phyloP scores from a whole-genome alignment of 306 rosid genomes.

The Mucuna pruriens region DNA sequence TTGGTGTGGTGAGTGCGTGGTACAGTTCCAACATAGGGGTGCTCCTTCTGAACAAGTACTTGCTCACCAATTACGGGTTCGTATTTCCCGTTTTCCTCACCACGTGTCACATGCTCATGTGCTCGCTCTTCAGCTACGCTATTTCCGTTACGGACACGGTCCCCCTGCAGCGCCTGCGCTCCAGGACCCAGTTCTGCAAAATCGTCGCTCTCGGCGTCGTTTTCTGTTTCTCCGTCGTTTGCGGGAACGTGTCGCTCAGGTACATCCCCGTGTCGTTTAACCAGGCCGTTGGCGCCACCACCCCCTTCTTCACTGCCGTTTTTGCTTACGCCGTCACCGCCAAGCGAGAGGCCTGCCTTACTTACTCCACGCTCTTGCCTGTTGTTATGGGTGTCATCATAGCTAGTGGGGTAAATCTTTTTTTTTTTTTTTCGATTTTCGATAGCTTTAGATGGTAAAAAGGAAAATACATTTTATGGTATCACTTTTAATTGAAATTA shows the following conservation, averaged over 20 bases:
- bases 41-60: constrained; percentile 51
- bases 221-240: constrained; percentile 54
- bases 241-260: constrained; percentile 50
- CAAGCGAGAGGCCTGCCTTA: constrained; percentile 53
- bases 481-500: too few species aligned
- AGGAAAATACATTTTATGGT: too few species aligned
- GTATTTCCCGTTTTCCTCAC: constrained; percentile 50
- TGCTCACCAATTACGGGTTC: constrained; percentile 49
- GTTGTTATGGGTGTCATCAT: constrained; percentile 53
- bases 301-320: constrained; percentile 53
- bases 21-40: constrained; percentile 53
- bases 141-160: constrained; percentile 40
- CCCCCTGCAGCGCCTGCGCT: constrained; percentile 45
- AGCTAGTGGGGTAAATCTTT: constrained; percentile 42
- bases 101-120: constrained; percentile 51
- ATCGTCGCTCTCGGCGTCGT: constrained; percentile 39
- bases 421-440: background rate
- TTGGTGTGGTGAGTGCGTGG: constrained; percentile 41
- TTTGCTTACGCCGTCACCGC: constrained; percentile 40
- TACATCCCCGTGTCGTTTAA: constrained; percentile 55
- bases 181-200: constrained; percentile 38
- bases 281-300: constrained; percentile 55
- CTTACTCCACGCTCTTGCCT: constrained; percentile 51
- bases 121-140: constrained; percentile 49
- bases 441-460: background rate